These are phyloP conservation scores for Ulvella scutata DNA, from an alignment of 139 green algal species.

Conservation along the genomic window DNA sequence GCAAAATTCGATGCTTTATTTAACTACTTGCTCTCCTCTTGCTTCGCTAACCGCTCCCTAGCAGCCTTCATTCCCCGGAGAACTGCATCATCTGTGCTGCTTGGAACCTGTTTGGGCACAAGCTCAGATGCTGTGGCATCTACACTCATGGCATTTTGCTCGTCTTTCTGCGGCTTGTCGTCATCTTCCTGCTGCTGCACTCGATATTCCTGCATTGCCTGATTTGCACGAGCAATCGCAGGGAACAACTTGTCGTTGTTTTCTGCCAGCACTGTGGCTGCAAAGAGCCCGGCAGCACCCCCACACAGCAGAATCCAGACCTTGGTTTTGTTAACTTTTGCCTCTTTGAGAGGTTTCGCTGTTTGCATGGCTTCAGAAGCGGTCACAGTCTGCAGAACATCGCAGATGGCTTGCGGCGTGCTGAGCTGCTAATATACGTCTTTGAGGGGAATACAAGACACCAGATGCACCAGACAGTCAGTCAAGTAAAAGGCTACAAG, in stretches of 20 bases:
- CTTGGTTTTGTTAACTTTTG: slow-evolving; percentile 46
- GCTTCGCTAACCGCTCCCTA: background rate
- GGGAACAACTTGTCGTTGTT: slow-evolving; percentile 57
- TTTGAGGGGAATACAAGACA: too few species aligned
- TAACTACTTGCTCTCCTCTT: too few species aligned
- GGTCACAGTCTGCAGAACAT: slow-evolving; percentile 44
- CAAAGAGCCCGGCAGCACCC: slow-evolving; percentile 44
- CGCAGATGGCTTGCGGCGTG: too few species aligned
- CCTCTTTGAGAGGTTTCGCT: slow-evolving; percentile 39
- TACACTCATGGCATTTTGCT: background rate
- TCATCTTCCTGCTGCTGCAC: too few species aligned
- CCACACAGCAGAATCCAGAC: slow-evolving; percentile 50
- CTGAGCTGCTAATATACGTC: too few species aligned
- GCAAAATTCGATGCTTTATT: too few species aligned
- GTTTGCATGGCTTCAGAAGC: slow-evolving; percentile 16
- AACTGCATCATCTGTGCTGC: background rate
- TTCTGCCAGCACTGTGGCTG: slow-evolving; percentile 39
- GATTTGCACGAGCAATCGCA: slow-evolving; percentile 56
- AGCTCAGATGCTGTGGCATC: background rate
- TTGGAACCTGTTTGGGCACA: background rate
- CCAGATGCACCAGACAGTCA: too few species aligned
- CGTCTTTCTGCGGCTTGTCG: background rate
- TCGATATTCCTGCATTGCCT: slow-evolving; percentile 27
- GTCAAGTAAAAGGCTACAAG: too few species aligned
- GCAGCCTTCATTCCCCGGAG: background rate